Conservation (phyloP, 208 protist species). For the Chromosphaera perkinsii region DNA sequence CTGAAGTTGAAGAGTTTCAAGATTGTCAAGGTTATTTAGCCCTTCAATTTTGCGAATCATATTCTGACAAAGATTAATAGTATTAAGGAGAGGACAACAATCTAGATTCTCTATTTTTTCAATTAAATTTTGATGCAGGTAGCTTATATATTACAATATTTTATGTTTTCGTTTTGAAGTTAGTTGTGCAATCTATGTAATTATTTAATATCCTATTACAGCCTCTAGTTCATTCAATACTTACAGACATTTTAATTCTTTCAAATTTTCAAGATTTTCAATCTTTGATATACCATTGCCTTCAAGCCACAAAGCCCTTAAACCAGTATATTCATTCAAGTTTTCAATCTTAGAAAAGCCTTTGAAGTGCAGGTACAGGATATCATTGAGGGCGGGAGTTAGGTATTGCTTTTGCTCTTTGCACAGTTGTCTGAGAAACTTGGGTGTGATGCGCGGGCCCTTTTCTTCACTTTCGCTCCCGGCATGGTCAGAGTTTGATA, state of each 20-base stretch:
- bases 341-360: conserved; percentile 70
- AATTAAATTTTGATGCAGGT: conserved; percentile 82
- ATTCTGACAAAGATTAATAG: conserved; percentile 80
- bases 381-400: conserved; percentile 83
- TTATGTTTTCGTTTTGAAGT: too few species aligned
- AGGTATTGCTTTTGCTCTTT: conserved; percentile 72
- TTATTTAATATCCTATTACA: too few species aligned
- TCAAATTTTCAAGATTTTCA: conserved; percentile 62
- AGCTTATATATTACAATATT: too few species aligned
- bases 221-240: neutral
- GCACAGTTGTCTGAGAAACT: conserved; percentile 74
- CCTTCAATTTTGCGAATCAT: conserved; percentile 54
- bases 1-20: conserved; percentile 70
- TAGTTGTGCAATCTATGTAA: too few species aligned
- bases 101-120: conserved; percentile 72
- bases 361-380: conserved; percentile 82
- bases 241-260: conserved; percentile 31
- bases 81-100: conserved; percentile 68
- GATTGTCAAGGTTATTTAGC: conserved; percentile 26
- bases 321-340: conserved; percentile 55
- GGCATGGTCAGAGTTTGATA: too few species aligned
- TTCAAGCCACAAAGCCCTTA: conserved; percentile 84
- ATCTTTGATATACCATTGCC: conserved; percentile 70
- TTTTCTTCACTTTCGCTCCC: too few species aligned
- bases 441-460: conserved; percentile 59